Conservation (phyloP, 2,329 filamentous ascomycete genomes). For the Diaporthe sp. region DNA sequence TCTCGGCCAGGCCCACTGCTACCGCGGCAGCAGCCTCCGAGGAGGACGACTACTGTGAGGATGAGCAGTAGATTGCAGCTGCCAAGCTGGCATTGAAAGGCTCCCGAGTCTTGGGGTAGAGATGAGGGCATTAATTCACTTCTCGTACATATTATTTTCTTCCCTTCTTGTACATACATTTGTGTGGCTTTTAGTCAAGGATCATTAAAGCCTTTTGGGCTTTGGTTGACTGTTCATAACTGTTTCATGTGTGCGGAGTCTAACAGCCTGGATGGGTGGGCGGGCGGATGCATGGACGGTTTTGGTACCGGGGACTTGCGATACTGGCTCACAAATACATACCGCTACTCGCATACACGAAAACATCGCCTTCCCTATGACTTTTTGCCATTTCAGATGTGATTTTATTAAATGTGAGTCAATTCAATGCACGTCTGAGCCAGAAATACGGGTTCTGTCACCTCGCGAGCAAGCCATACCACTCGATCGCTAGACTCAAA, state of each 20-base stretch:
- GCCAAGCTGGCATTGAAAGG: background rate
- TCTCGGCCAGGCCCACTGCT: background rate
- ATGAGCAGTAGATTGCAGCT: background rate
- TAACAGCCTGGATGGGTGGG: background rate
- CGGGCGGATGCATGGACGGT: background rate
- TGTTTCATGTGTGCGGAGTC: background rate
- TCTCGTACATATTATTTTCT: background rate
- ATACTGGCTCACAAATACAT: background rate
- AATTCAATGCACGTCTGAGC: background rate
- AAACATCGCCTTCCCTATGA: background rate
- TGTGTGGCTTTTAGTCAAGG: background rate
- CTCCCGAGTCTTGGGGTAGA: background rate
- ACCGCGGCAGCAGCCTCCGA: background rate
- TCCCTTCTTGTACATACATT: background rate
- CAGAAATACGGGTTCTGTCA: background rate
- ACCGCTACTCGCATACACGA: background rate
- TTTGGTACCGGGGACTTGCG: background rate
- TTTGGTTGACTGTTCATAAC: background rate
- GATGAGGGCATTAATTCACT: background rate
- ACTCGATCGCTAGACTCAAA: background rate
- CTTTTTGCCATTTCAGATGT: no score
- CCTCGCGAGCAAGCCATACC: background rate
- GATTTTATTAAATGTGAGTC: no score
- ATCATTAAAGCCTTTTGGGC: no score
- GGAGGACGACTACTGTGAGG: slow-evolving; percentile 29